Evolutionary conservation across 108 stramenopile genomes (phyloP), one percentile per base, ranked within the genome.

Genomic region (Skeletonema tropicum): DNA sequence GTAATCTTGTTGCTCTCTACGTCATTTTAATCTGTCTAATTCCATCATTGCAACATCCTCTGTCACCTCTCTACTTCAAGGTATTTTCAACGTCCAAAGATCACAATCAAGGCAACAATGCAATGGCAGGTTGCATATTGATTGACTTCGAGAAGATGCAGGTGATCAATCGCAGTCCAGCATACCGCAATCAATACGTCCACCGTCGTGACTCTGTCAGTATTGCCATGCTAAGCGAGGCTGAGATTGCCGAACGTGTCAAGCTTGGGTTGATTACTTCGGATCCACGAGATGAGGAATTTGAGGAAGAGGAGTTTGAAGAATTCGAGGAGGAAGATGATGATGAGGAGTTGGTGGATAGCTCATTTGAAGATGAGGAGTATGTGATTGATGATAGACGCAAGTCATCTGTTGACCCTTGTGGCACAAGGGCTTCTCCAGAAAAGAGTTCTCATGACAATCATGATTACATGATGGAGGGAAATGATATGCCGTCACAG

Each of bases 171-270:
- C 88, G 96, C 29, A 83, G 77, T 60, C 95, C 96, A 8, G 93
- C 94, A 57, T 97, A 98, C 88, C 91, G 90, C 81, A 97, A 98
- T 62, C 94, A 96, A 63, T 98, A 97, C 76, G 95, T 98, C 2
- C 98, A 98, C 74, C 88, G 96, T 36, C 90, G 98, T 57, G 96
- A 97, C 71, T 94, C 92, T 17, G 86, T 98, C 31, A 89, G 90
- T 57, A 58, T 98, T 21, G 84, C 88, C 58, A 81, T 86, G 48
- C 60, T 96, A 42, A 86, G 86, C 39, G 92, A 96, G 57, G 49
- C 75, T 12, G 95, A 96, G 71, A 91, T 96, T 36, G 75, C 74
- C 21, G 85, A 95, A 58, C 88, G 96, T 8, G 87, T 92, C 15
- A 68, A 87, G 55, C 85, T 98, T 4, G 96, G 96, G 6, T 66